Evolutionary conservation across 768 basidiomycete genomes (phyloP).

Genomic region (Suillus tomentosus): DNA sequence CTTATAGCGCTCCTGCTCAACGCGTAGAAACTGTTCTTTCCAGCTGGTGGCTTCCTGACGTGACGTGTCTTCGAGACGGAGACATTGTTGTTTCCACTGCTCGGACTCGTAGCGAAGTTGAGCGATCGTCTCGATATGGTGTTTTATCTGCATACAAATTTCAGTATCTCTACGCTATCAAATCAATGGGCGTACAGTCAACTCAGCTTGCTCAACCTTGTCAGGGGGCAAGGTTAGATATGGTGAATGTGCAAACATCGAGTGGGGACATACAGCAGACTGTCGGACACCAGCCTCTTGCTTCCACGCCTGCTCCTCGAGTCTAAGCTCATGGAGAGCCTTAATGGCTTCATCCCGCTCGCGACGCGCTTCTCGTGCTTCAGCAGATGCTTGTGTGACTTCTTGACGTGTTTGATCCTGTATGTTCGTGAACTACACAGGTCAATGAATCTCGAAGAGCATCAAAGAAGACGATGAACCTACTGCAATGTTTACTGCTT

Average conservation of each 20-base stretch:
- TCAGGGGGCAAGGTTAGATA: constrained; percentile 13
- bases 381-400: constrained; percentile 48
- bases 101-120: constrained; percentile 63
- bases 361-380: constrained; percentile 47
- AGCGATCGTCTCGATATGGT: constrained; percentile 60
- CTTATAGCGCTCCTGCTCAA: constrained; percentile 66
- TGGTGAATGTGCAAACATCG: constrained; percentile 16
- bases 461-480: constrained; percentile 15
- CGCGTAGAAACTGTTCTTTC: constrained; percentile 79
- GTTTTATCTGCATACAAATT: constrained; percentile 44
- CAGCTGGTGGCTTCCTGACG: constrained; percentile 61
- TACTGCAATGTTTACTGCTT: constrained; percentile 44
- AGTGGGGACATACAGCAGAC: constrained; percentile 46
- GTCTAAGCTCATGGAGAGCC: constrained; percentile 43
- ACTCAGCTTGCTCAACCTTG: constrained; percentile 57
- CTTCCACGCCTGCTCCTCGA: constrained; percentile 52
- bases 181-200: constrained; percentile 44
- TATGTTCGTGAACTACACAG: constrained; percentile 49
- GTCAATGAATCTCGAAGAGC: constrained; percentile 6
- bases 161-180: not conserved
- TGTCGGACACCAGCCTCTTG: constrained; percentile 43
- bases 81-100: constrained; percentile 74
- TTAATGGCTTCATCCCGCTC: constrained; percentile 55
- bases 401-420: constrained; percentile 60
- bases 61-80: constrained; percentile 47